Conservation (phyloP, 2,329 filamentous ascomycete species). For the Alternaria dauci region DNA sequence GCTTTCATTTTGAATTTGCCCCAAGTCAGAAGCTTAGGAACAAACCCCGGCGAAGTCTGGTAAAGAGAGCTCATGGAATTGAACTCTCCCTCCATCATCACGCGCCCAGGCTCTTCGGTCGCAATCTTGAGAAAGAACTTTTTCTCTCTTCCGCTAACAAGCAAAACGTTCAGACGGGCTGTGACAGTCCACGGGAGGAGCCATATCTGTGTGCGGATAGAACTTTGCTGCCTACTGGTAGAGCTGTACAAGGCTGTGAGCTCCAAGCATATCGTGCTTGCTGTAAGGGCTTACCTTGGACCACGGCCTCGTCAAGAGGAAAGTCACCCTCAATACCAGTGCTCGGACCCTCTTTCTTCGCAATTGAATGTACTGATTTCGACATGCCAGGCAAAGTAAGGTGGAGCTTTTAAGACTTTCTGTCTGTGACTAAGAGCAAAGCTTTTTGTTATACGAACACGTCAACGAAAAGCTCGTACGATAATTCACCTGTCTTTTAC, state of each 20-base stretch:
- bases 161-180: not conserved
- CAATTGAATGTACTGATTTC: not conserved
- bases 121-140: not conserved
- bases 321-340: not conserved
- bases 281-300: not conserved
- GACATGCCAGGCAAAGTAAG: not conserved
- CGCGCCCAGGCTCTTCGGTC: not conserved
- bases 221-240: not conserved
- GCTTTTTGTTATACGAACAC: too few species aligned
- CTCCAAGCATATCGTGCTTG: fast-evolving
- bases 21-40: not conserved
- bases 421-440: fast-evolving
- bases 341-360: not conserved
- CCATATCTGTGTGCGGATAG: not conserved
- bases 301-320: not conserved
- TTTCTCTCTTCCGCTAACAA: not conserved
- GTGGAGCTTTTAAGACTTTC: too few species aligned
- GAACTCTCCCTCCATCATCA: not conserved
- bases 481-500: fast-evolving
- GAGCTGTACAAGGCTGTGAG: not conserved
- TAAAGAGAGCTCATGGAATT: not conserved
- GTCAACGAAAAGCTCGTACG: fast-evolving
- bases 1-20: not conserved
- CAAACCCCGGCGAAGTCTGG: not conserved
- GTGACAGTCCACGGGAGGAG: not conserved